Conservation (phyloP, 2,329 filamentous ascomycete genomes). For the Diplocarpon rosae region DNA sequence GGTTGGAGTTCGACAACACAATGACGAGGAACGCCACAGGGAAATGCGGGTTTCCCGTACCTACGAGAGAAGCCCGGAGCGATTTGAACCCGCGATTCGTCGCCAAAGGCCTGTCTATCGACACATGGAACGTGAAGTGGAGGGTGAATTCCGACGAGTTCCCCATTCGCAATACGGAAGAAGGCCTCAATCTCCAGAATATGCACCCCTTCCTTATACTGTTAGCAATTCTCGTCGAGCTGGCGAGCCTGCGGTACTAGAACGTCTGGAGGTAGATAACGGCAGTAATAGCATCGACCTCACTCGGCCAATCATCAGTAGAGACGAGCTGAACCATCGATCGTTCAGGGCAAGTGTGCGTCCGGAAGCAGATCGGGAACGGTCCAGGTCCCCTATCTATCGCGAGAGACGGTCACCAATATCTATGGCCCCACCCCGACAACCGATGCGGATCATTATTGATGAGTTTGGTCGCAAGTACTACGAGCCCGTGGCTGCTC, state of each 20-base stretch:
- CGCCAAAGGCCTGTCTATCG: conserved; percentile 19
- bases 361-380: conserved; percentile 37
- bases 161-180: conserved; percentile 16
- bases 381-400: conserved; percentile 36
- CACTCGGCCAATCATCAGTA: neutral
- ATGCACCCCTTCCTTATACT: conserved; percentile 21
- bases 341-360: conserved; percentile 34
- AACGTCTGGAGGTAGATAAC: conserved; percentile 8
- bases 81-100: conserved; percentile 19
- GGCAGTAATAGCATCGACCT: neutral
- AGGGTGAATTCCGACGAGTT: conserved; percentile 19
- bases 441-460: conserved; percentile 57
- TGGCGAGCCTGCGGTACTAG: conserved; percentile 19
- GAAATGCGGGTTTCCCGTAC: conserved; percentile 13
- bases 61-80: conserved; percentile 19
- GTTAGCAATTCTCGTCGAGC: conserved; percentile 16
- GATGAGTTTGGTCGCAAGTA: conserved; percentile 80
- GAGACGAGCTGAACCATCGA: neutral
- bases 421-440: conserved; percentile 36
- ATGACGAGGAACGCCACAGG: conserved; percentile 12
- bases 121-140: conserved; percentile 14
- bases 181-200: conserved; percentile 20
- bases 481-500: conserved; percentile 41
- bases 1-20: conserved; percentile 11
- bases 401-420: conserved; percentile 35